Conservation (phyloP, 768 basidiomycete species). For the Tephrocybe sp. region DNA sequence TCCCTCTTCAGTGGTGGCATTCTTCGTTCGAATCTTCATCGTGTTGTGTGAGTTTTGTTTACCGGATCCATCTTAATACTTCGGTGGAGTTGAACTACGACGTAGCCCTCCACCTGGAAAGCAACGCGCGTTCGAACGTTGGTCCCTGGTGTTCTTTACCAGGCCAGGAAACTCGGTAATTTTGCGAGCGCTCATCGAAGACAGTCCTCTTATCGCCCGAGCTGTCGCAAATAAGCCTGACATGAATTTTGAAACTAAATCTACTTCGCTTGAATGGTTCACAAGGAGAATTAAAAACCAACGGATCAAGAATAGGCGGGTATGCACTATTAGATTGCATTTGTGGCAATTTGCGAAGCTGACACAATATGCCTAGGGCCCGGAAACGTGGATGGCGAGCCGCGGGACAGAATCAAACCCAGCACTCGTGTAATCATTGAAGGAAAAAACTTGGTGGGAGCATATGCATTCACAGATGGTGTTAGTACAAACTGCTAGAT, state of each 20-base stretch:
- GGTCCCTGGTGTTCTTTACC: conserved; percentile 71
- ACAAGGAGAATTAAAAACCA: conserved; percentile 43
- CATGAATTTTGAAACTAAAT: conserved; percentile 33
- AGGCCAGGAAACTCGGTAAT: conserved; percentile 55
- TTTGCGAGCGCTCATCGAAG: conserved; percentile 51
- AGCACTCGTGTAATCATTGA: neutral
- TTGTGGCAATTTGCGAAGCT: neutral
- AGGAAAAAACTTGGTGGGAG: too few species aligned
- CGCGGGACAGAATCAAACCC: conserved; percentile 38
- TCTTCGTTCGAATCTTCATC: conserved; percentile 21
- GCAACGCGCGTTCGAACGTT: conserved; percentile 54
- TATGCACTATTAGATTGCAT: conserved; percentile 12
- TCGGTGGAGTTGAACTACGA: neutral
- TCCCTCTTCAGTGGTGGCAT: conserved; percentile 22
- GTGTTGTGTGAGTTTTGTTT: conserved; percentile 12
- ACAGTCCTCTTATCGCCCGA: conserved; percentile 49
- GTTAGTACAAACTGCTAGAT: too few species aligned
- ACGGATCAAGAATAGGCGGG: conserved; percentile 42
- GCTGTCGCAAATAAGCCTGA: conserved; percentile 40
- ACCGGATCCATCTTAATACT: neutral
- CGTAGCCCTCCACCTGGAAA: conserved; percentile 56
- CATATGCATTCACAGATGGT: too few species aligned
- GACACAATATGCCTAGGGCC: conserved; percentile 29
- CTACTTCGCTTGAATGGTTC: conserved; percentile 45
- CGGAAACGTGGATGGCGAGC: conserved; percentile 47